Percentiles rank a stretch among this genome's conserved stretches.
Conservation (phyloP, 2,329 filamentous ascomycete species). For the Helminthosporium solani region DNA sequence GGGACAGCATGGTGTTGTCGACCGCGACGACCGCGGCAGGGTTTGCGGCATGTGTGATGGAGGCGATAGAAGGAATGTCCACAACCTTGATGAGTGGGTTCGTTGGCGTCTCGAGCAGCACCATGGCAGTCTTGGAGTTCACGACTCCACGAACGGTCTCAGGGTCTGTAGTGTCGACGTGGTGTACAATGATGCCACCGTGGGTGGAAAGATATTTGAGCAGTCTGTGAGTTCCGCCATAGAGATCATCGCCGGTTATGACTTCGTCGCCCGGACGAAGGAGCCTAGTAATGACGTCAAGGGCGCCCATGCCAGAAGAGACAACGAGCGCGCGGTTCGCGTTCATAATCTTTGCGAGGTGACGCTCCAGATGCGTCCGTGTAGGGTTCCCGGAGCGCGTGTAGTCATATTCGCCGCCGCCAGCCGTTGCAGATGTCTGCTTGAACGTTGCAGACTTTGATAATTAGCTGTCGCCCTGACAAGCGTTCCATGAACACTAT, state of each 20-base stretch:
- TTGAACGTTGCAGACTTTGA: constrained; percentile 94
- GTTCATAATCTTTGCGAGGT: constrained; percentile 98
- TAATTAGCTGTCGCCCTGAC: constrained; percentile 14
- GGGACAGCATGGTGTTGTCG: constrained; percentile 98
- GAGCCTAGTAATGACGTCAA: constrained; percentile 92
- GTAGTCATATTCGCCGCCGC: constrained; percentile 91
- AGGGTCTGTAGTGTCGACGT: constrained; percentile 87
- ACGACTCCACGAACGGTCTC: constrained; percentile 69
- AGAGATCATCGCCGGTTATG: constrained; percentile 93
- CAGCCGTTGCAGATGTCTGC: constrained; percentile 76
- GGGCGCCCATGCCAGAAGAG: constrained; percentile 93
- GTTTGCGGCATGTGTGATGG: constrained; percentile 74
- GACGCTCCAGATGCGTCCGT: constrained; percentile 90
- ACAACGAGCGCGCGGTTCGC: constrained; percentile 88
- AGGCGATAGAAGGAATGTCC: constrained; percentile 80
- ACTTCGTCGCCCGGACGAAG: constrained; percentile 94
- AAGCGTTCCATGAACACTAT: too few species aligned
- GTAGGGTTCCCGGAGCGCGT: constrained; percentile 97
- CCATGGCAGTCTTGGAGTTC: constrained; percentile 84
- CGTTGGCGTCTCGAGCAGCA: constrained; percentile 92
- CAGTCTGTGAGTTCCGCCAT: constrained; percentile 91
- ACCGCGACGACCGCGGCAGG: constrained; percentile 80
- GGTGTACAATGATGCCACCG: constrained; percentile 89
- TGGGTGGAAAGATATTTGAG: constrained; percentile 89
- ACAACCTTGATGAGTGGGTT: constrained; percentile 98